A percentile compares a stretch with the other conserved stretches of the same genome.
These are phyloP conservation scores for Blastobotrys robertii DNA, from an alignment of 805 yeast species.

Conservation along the genomic window DNA sequence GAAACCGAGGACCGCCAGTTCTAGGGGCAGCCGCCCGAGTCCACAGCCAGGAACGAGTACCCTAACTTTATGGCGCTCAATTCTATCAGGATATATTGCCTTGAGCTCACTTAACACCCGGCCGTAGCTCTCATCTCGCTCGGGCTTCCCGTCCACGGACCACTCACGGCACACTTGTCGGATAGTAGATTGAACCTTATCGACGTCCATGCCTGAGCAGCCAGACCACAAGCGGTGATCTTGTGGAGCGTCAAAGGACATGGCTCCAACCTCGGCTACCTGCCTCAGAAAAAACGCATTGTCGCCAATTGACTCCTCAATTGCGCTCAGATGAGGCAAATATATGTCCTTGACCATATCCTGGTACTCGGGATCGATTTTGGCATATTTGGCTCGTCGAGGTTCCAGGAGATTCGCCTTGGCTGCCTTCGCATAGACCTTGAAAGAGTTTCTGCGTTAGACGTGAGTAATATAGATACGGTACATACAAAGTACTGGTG, in stretches of 20 bases:
- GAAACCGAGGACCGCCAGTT: slow-evolving; percentile 36
- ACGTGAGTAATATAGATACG: neutral
- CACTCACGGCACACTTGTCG: slow-evolving; percentile 76
- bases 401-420: slow-evolving; percentile 7
- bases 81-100: slow-evolving; percentile 20
- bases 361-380: slow-evolving; percentile 3
- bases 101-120: slow-evolving; percentile 41
- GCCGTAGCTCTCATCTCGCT: slow-evolving; percentile 44
- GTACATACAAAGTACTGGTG: slow-evolving; percentile 9
- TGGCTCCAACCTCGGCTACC: slow-evolving; percentile 16
- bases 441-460: slow-evolving; percentile 6
- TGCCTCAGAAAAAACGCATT: slow-evolving; percentile 17
- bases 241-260: slow-evolving; percentile 17
- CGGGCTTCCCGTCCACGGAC: slow-evolving; percentile 45
- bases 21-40: slow-evolving; percentile 71
- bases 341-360: slow-evolving; percentile 3
- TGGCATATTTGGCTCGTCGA: slow-evolving; percentile 7
- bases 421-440: slow-evolving; percentile 8
- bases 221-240: slow-evolving; percentile 16
- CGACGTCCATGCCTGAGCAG: slow-evolving; percentile 37
- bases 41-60: slow-evolving; percentile 88
- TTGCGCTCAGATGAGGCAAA: slow-evolving; percentile 8
- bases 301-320: slow-evolving; percentile 11
- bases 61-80: slow-evolving; percentile 17
- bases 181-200: slow-evolving; percentile 47